phyloP scores from a whole-genome alignment of 2,329 filamentous ascomycete species.

The Lachnellula occidentalis region DNA sequence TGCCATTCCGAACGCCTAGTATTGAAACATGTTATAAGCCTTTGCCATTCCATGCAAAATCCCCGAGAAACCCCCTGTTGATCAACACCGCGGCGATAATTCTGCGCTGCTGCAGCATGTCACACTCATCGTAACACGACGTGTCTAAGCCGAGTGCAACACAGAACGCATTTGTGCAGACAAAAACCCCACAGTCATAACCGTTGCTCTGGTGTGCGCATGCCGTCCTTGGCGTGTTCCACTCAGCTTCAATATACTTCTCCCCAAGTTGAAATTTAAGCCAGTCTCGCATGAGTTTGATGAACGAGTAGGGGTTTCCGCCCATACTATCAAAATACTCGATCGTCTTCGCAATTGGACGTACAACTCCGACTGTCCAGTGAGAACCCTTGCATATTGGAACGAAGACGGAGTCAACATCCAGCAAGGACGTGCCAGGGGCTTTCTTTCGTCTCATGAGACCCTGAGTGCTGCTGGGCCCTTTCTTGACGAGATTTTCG shows the following conservation, averaged over 20 bases:
- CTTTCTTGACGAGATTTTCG: slow-evolving; percentile 44
- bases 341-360: slow-evolving; percentile 53
- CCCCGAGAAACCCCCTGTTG: slow-evolving; percentile 59
- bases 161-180: slow-evolving; percentile 67
- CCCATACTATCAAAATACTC: slow-evolving; percentile 67
- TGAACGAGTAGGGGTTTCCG: slow-evolving; percentile 33
- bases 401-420: slow-evolving; percentile 63
- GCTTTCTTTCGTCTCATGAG: slow-evolving; percentile 55
- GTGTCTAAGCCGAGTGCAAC: slow-evolving; percentile 37
- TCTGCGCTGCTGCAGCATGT: slow-evolving; percentile 55
- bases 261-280: slow-evolving; percentile 52
- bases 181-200: slow-evolving; percentile 73
- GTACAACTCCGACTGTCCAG: slow-evolving; percentile 68
- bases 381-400: slow-evolving; percentile 61
- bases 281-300: slow-evolving; percentile 45
- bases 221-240: slow-evolving; percentile 47
- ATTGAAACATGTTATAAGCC: slow-evolving; percentile 14
- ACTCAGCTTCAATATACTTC: slow-evolving; percentile 51
- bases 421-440: slow-evolving; percentile 54
- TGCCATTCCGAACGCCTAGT: slow-evolving; percentile 16
- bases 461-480: slow-evolving; percentile 43
- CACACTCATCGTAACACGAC: slow-evolving; percentile 41
- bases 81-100: slow-evolving; percentile 61
- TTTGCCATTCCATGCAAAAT: slow-evolving; percentile 39
- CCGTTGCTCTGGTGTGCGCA: slow-evolving; percentile 59